Base-by-base conservation (phyloP, 495 filamentous ascomycete species). In the Xylaria bambusicola region DNA sequence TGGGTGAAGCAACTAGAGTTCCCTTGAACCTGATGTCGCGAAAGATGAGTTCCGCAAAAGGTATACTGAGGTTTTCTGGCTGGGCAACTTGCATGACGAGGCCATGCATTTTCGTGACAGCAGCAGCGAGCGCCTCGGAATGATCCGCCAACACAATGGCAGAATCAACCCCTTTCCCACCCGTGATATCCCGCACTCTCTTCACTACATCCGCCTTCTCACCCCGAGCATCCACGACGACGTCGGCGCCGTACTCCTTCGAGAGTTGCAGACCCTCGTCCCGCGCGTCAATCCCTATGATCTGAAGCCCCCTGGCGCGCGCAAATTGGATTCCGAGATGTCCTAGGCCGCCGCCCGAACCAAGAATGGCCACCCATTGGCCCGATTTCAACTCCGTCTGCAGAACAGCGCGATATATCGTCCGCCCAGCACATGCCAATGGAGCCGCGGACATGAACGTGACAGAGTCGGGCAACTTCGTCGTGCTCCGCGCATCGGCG, bases 321-420 rank as follows among this genome's bases (percentile, higher is more conserved):
- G 55, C 46, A n/a, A 58, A 58, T 13, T 85, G 84, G 26, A 78
- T 60, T 1, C 74, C 80, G 13, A 85, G 48, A 68, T 86, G 82
- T 1, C 84, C 83, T 15, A 87, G 67, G 12, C 84, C 84, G 17
- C 83, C 83, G n/a, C 83, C 84, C 3, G 75, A 73, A 12, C 83
- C 83, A 1, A 85, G 74, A 36, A 86, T 73, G 2, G 71, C 76
- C 13, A 86, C 31, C 70, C 75, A 79, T 65, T 84, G 68, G 1
- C 81, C 82, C 45, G 62, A 56, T 54, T 67, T 66, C 58, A 85
- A 62, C 6, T 60, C 77, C 3, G 80, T 65, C 62, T 73, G 71
- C 46, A 72, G 38, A n/a, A 85, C 66, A 2, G 72, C 82, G 17
- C 80, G 65, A 68, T 76, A 86, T 9, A 80, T 71, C 13, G 84